Evolutionary conservation across 116 monocot genomes (phyloP).

Genomic region (Posidonia oceanica): DNA sequence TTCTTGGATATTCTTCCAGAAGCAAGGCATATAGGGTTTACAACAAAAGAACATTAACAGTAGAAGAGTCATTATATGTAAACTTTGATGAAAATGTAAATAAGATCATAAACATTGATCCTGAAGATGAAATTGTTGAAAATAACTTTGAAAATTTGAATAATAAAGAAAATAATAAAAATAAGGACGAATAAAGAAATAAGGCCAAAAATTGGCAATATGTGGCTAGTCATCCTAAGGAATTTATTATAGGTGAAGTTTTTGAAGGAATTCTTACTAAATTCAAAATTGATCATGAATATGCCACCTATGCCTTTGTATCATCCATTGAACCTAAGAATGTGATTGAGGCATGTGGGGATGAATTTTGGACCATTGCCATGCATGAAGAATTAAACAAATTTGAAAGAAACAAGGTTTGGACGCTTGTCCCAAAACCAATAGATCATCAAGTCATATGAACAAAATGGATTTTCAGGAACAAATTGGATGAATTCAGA

Average conservation of each 20-base stretch:
- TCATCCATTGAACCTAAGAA: neutral
- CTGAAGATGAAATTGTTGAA: neutral
- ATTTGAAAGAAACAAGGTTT: neutral
- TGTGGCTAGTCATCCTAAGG: neutral
- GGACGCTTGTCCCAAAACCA: neutral
- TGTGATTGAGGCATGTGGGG: neutral
- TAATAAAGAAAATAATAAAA: neutral
- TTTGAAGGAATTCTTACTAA: neutral
- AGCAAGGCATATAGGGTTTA: neutral
- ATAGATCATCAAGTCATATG: neutral
- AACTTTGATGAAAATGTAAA: neutral
- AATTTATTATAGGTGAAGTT: neutral
- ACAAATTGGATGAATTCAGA: no score
- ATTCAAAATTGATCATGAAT: neutral
- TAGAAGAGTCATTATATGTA: neutral
- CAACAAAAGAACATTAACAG: neutral
- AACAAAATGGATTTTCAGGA: neutral
- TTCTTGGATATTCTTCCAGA: neutral
- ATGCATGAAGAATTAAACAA: neutral
- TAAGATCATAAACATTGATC: neutral
- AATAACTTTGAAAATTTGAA: neutral
- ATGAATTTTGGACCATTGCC: neutral
- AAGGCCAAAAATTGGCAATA: neutral
- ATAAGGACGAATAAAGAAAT: no score
- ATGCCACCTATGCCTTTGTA: neutral